phyloP scores from a whole-genome alignment of 129 eudicot species.

The Logfia minima region DNA sequence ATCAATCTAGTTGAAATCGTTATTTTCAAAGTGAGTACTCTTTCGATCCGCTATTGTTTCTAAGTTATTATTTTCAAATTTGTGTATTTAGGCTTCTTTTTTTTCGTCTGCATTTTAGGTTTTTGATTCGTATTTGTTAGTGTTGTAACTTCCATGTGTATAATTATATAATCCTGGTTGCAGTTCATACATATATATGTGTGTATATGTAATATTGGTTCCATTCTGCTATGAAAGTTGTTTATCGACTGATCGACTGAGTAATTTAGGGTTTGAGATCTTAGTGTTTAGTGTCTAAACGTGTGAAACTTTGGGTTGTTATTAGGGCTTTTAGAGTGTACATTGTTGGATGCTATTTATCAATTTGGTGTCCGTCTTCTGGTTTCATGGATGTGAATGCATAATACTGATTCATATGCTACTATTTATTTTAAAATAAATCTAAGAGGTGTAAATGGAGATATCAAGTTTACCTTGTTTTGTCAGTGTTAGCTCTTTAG shows the following conservation, averaged over 20 bases:
- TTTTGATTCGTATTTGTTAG: background rate
- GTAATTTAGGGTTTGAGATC: conserved; percentile 19
- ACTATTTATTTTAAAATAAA: background rate
- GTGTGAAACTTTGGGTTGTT: background rate
- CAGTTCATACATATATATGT: background rate
- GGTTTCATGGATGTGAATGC: background rate
- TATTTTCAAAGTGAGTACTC: conserved; percentile 1
- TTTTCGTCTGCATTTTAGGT: background rate
- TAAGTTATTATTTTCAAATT: conserved; percentile 2
- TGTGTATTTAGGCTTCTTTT: background rate
- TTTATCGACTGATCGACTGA: background rate
- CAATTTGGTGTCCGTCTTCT: background rate
- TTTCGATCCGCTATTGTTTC: background rate
- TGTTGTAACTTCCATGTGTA: background rate
- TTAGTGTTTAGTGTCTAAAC: background rate
- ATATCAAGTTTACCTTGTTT: background rate
- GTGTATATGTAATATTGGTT: background rate
- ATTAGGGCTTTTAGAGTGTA: conserved; percentile 4
- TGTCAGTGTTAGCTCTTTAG: background rate
- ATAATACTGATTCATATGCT: background rate
- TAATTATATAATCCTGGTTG: background rate
- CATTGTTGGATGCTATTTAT: conserved; percentile 9
- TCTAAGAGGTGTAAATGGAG: background rate
- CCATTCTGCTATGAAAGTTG: background rate
- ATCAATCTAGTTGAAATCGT: conserved; percentile 22